A percentile compares a stretch with the other conserved stretches of the same genome.
phyloP scores from a whole-genome alignment of 306 rosid species.

The Vigna hirtella region DNA sequence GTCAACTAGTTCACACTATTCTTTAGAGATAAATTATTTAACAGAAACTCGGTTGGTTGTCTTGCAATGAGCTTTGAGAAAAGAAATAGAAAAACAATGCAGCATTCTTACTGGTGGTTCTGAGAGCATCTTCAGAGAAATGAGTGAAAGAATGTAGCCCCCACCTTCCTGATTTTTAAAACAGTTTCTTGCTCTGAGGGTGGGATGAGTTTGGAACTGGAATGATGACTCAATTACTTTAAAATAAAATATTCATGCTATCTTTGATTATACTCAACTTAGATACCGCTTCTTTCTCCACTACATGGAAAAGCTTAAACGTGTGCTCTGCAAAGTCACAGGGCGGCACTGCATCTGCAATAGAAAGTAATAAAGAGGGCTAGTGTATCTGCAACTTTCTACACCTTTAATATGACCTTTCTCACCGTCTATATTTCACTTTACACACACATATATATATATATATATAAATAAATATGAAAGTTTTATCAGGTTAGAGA shows the following conservation, averaged over 20 bases:
- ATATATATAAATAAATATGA: background rate
- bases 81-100: slow-evolving; percentile 33
- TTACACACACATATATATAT: background rate
- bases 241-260: slow-evolving; percentile 45
- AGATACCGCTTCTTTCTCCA: slow-evolving; percentile 47
- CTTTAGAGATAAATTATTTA: slow-evolving; percentile 24
- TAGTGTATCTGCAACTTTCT: slow-evolving; percentile 43
- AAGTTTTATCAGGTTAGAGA: background rate
- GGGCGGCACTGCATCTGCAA: slow-evolving; percentile 23
- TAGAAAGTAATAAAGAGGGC: slow-evolving; percentile 41
- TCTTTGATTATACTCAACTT: slow-evolving; percentile 48
- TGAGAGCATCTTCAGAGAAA: slow-evolving; percentile 29
- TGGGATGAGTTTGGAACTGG: slow-evolving; percentile 26
- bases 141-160: slow-evolving; percentile 31
- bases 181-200: slow-evolving; percentile 6
- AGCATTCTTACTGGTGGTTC: slow-evolving; percentile 25
- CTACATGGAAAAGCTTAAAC: slow-evolving; percentile 39
- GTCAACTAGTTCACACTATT: slow-evolving; percentile 40
- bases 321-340: slow-evolving; percentile 44
- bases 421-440: slow-evolving; percentile 49
- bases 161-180: slow-evolving; percentile 40
- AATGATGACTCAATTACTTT: slow-evolving; percentile 48
- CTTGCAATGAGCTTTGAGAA: slow-evolving; percentile 24
- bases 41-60: slow-evolving; percentile 33
- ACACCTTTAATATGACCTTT: slow-evolving; percentile 44